Evolutionary conservation across 345 rosid species (phyloP).

Genomic region (Eucalyptus rudis): DNA sequence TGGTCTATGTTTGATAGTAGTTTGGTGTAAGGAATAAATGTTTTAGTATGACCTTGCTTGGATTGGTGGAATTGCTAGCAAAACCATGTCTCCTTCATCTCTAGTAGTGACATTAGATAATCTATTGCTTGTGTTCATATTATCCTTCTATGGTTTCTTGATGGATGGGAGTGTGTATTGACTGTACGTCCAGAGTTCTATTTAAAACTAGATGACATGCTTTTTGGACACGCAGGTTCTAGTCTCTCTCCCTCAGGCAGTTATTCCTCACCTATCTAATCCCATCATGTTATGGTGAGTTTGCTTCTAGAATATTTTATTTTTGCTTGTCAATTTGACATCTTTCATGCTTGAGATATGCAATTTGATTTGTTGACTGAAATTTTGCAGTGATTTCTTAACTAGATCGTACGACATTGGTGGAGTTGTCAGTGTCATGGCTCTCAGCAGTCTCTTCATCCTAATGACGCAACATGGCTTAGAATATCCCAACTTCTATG

Average conservation of each 20-base stretch:
- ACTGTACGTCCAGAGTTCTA: background rate
- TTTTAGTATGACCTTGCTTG: background rate
- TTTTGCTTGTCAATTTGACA: background rate
- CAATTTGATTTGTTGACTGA: background rate
- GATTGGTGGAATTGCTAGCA: background rate
- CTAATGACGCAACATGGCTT: constrained; percentile 87
- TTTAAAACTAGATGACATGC: background rate
- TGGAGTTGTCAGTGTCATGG: constrained; percentile 95
- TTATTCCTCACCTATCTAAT: constrained; percentile 70
- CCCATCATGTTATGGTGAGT: constrained; percentile 70
- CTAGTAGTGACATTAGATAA: background rate
- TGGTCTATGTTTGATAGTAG: background rate
- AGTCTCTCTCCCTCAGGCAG: constrained; percentile 55
- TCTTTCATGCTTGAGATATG: background rate
- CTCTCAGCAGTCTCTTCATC: constrained; percentile 83
- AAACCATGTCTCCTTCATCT: background rate
- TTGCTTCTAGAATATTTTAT: background rate
- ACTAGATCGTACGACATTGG: constrained; percentile 90
- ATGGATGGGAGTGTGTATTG: background rate
- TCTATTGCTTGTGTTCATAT: background rate
- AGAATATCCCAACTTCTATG: constrained; percentile 87
- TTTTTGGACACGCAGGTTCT: constrained; percentile 54
- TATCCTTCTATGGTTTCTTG: background rate
- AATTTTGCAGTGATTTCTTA: constrained; percentile 71
- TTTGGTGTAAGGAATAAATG: background rate